Base-by-base conservation (phyloP, 176 grass and related monocot species). In the Ensete glaucum region DNA sequence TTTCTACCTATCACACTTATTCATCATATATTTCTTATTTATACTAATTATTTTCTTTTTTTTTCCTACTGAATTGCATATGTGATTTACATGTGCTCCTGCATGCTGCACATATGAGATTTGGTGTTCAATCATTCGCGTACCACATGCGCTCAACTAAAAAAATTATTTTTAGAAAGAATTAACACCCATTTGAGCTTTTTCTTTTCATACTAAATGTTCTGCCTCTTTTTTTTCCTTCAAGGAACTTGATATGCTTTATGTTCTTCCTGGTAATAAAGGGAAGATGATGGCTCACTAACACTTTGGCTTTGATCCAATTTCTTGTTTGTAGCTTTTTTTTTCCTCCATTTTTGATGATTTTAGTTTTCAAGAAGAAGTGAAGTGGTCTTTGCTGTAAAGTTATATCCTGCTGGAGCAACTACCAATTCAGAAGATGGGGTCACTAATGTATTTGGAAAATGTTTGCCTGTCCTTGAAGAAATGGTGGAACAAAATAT, bases 361-460 rank as follows among this genome's bases (percentile, higher is more conserved):
- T 77, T 13, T 76, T 12, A 86, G 27, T 74, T 74, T 59, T 76
- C 43, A 93, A 82, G 82, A 93, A 82, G 82, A 62, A 98, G 94
- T 52, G 94, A 88, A 55, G 76, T 83, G 4, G 80, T 93, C 56
- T 89, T 85, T 73, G 86, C 86, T 64, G 88, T 98, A 24, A 98
- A 98, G 78, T 29, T 98, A 50, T 93, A 98, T 82, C 94, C 94
- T 81, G 90, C 90, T 56, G 88, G 90, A 78, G 94, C 88, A 82
- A 98, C 90, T 54, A 98, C 94, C 8, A 98, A 98, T 83, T 98
- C 94, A 66, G 88, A 93, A 87, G 86, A 98, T 64, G 90, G 90
- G 2, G 94, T 98, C 63, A 93, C 90, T 53, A 84, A 91, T 84
- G 76, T 98, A 69, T 77, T 90, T 72, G 90, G 84, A 54, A 93